Evolutionary conservation across 225 moss, liverwort and hornwort genomes (phyloP), one percentile per base, ranked within the genome.

Genomic region (Lunularia cruciata): DNA sequence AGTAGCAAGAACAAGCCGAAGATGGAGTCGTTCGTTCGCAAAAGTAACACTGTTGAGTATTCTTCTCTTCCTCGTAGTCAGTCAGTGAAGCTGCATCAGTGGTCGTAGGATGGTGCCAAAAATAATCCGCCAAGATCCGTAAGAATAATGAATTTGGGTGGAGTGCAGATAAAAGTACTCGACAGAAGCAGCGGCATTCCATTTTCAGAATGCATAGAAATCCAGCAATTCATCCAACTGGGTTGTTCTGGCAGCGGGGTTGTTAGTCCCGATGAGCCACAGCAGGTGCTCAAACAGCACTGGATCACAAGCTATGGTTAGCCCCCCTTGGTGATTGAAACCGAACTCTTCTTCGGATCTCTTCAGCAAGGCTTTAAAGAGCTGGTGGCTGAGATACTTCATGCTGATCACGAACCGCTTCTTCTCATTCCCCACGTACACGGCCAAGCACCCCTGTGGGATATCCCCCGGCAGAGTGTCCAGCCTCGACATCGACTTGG

Each of bases 331-430:
- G 68, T 73, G 75, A 31, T 67, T 54, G 61, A 81, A 83, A 0
- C 87, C 89, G n/a, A 76, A 89, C 79, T 88, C 91, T 47, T 83
- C 88, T 57, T 85, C 86, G 2, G 85, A 83, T 71, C 83, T 81
- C 1, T 81, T 79, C 5, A 89, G 57, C 6, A 87, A 57, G 23
- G 48, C 75, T 12, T 75, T 82, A 48, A 89, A 87, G 28, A 67
- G 61, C 28, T 60, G 60, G 77, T 79, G 71, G 12, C 53, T 69
- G 0, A 87, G 75, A 27, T 85, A 76, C 1, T 75, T 57, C 32
- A 77, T 83, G 5, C 68, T 81, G 39, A 89, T 81, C 6, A 87
- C 71, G 30, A 81, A 89, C 5, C 89, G 75, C 49, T 69, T 75
- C 48, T 77, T 68, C 77, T 77, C 83, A 1, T 32, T 20, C 20